Base-by-base conservation (phyloP, 306 rosid species). In the Arachis hypogaea region DNA sequence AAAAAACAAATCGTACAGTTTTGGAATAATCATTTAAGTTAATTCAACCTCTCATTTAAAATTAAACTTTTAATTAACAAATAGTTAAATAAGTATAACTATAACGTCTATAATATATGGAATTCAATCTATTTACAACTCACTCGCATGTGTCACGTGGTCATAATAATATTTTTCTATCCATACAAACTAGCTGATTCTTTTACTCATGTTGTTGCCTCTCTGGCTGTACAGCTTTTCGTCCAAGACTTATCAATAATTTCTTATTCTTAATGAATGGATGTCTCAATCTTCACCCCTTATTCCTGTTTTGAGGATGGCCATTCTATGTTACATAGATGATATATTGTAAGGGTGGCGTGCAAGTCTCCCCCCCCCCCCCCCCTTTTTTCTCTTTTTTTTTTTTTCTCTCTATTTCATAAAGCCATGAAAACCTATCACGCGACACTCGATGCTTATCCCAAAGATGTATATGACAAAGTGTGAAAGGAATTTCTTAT, bases 101-200 rank as follows among this genome's bases (percentile, higher is more conserved):
- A 33, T 33, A 33, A 33, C 3, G 9, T 65, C 14, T 66, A 5
- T 11, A 47, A 66, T 28, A 11, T 28, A 45, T 66, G 22, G 36
- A 62, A 38, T 42, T 3, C 38, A 6, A 38, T 44, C 4, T 16
- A 5, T 18, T 64, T 18, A 10, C 75, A 79, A 73, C 75, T 73
- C 79, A 66, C 9, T 61, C 61, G 79, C 79, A 79, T 68, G 75
- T 60, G 79, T 67, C 10, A 59, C 70, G 75, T 59, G 83, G 79
- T 73, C 70, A 58, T 52, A 14, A 9, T 6, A 41, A 40, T 2
- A 46, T 44, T 56, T 71, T 71, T 46, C 28, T 72, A 66, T 50
- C 3, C 8, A 57, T 12, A 58, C 5, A 62, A 18, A 5, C 6
- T n/a, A 33, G 38, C n/a, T 2, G n/a, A 44, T 59, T 29, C 10